Percentiles rank a stretch among this genome's conserved stretches.
Conservation (phyloP, 2,329 filamentous ascomycete species). For the Fusarium torreyae region DNA sequence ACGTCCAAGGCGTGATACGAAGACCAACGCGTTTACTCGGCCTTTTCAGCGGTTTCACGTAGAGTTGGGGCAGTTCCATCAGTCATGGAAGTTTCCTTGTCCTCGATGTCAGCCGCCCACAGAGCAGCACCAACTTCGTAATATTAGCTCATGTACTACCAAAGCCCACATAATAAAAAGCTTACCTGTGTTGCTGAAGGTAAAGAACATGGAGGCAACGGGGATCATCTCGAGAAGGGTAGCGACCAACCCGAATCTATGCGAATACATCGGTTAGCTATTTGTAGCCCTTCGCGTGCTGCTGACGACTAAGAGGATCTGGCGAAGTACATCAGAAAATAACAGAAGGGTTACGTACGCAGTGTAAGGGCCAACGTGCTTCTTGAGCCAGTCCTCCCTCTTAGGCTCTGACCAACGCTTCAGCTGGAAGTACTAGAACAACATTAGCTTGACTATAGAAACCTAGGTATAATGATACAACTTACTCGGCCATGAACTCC, state of each 20-base stretch:
- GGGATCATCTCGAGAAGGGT: conserved; percentile 89
- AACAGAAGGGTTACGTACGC: conserved; percentile 70
- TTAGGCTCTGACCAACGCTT: conserved; percentile 83
- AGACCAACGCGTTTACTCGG: conserved; percentile 55
- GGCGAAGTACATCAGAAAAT: not conserved
- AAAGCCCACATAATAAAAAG: not conserved
- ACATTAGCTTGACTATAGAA: conserved; percentile 12
- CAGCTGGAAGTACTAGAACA: conserved; percentile 84
- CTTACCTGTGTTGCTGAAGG: conserved; percentile 87
- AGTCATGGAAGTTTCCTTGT: conserved; percentile 65
- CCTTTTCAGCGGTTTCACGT: conserved; percentile 65
- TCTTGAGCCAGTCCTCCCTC: conserved; percentile 77
- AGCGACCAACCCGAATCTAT: conserved; percentile 80
- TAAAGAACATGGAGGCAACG: conserved; percentile 84
- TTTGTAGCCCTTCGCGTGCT: conserved; percentile 9
- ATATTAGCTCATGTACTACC: conserved; percentile 22
- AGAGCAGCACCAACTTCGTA: conserved; percentile 84
- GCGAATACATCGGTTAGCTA: conserved; percentile 25
- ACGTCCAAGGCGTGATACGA: conserved; percentile 7
- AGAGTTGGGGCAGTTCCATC: conserved; percentile 66
- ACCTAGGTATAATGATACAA: conserved; percentile 10
- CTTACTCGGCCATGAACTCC: conserved; percentile 69
- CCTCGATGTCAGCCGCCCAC: conserved; percentile 92
- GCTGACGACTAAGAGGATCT: conserved; percentile 10
- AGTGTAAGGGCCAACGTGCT: conserved; percentile 83